Percentiles rank a stretch among this genome's conserved stretches.
phyloP scores from a whole-genome alignment of 2,329 filamentous ascomycete genomes.

The Gremmenia infestans region DNA sequence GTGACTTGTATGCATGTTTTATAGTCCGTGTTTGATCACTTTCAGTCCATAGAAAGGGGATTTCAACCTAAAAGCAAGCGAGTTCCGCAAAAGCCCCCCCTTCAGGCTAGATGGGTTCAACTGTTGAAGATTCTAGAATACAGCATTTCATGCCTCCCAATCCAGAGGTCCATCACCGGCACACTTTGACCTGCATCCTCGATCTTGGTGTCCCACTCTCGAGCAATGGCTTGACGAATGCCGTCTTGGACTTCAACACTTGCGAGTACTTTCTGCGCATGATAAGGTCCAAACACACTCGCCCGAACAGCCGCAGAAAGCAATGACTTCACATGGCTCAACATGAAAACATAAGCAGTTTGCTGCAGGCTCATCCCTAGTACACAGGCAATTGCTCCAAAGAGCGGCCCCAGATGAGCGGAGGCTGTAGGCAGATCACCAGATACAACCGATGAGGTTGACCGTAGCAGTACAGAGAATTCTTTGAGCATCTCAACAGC shows the following conservation, averaged over 20 bases:
- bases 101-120: conserved; percentile 33
- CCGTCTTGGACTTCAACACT: conserved; percentile 50
- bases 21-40: too few species aligned
- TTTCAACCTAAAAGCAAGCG: too few species aligned
- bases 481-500: conserved; percentile 20
- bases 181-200: conserved; percentile 70
- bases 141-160: conserved; percentile 74
- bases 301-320: conserved; percentile 73
- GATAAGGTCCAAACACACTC: conserved; percentile 74
- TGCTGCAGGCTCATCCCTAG: conserved; percentile 56
- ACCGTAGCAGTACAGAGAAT: conserved; percentile 24
- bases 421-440: conserved; percentile 40
- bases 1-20: background rate
- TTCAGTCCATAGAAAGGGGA: too few species aligned
- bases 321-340: conserved; percentile 71
- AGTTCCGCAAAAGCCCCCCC: too few species aligned
- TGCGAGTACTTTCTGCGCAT: conserved; percentile 69
- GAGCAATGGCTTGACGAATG: conserved; percentile 53
- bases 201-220: conserved; percentile 53
- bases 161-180: conserved; percentile 76
- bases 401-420: conserved; percentile 67
- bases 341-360: conserved; percentile 69
- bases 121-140: conserved; percentile 88
- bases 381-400: conserved; percentile 60
- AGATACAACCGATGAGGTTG: conserved; percentile 17